Conservation (phyloP, 148 eudicot genomes). For the Chenopodium suecicum region DNA sequence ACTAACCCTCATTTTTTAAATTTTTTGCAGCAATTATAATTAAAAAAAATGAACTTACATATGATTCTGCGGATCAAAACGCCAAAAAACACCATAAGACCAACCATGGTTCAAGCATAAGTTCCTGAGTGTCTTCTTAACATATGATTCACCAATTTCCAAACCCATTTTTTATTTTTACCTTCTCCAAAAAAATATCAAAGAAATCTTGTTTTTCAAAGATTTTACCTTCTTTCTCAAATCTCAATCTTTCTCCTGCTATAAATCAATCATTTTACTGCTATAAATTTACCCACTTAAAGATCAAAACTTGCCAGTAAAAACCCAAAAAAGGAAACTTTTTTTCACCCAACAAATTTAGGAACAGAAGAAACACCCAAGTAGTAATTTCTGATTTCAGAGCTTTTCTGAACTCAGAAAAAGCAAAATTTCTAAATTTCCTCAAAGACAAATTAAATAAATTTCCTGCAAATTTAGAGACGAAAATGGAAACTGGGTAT, state of each 20-base stretch:
- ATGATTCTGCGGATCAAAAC: constrained; percentile 62
- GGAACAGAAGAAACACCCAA: not conserved
- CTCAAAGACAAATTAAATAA: not conserved
- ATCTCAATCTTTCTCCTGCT: not conserved
- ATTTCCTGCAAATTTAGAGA: not conserved
- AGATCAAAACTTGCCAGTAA: not conserved
- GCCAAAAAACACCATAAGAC: constrained; percentile 87
- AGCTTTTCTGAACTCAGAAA: constrained; percentile 11
- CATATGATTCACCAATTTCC: constrained; percentile 30
- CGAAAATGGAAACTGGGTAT: constrained; percentile 23
- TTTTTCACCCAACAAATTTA: constrained; percentile 9
- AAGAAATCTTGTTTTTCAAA: not conserved
- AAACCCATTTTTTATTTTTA: constrained; percentile 26
- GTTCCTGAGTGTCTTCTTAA: constrained; percentile 48
- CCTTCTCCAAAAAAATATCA: not conserved
- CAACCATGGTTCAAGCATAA: constrained; percentile 68
- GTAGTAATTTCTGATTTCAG: constrained; percentile 30
- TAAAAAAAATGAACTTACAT: constrained; percentile 39
- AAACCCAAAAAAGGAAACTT: constrained; percentile 4
- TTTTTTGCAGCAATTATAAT: not conserved
- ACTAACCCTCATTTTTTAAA: not conserved
- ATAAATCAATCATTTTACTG: constrained; percentile 23
- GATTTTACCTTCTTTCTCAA: not conserved
- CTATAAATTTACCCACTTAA: not conserved
- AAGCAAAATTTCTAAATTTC: constrained; percentile 25